Conservation (phyloP, 2,329 filamentous ascomycete genomes). For the Didymella pinodella region DNA sequence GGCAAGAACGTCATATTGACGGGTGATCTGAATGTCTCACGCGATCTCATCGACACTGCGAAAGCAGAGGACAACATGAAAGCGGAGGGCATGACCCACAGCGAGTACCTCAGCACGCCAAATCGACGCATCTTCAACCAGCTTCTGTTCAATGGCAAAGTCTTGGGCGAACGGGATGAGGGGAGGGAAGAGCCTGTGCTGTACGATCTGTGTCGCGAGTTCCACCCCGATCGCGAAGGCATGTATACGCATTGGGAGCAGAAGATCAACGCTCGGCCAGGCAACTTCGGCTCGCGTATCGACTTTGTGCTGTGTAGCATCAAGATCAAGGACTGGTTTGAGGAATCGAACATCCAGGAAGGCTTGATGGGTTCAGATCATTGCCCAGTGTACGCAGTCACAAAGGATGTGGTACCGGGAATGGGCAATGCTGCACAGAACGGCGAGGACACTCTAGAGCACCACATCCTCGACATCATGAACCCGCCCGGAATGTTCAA, state of each 20-base stretch:
- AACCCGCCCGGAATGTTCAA: slow-evolving; percentile 78
- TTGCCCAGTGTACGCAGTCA: slow-evolving; percentile 84
- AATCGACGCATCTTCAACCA: slow-evolving; percentile 84
- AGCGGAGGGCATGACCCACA: slow-evolving; percentile 71
- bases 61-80: slow-evolving; percentile 74
- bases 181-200: slow-evolving; percentile 75
- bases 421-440: slow-evolving; percentile 9
- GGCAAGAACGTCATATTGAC: slow-evolving; percentile 87
- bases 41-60: slow-evolving; percentile 76
- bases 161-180: slow-evolving; percentile 71
- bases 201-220: slow-evolving; percentile 83
- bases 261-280: slow-evolving; percentile 92
- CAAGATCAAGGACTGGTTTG: slow-evolving; percentile 81
- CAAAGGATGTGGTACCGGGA: slow-evolving; percentile 69
- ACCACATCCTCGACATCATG: slow-evolving; percentile 74
- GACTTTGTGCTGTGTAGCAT: slow-evolving; percentile 90
- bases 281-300: slow-evolving; percentile 90
- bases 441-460: slow-evolving; percentile 49
- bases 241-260: slow-evolving; percentile 99
- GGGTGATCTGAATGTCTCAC: slow-evolving; percentile 86
- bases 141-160: slow-evolving; percentile 75
- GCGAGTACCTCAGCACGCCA: slow-evolving; percentile 76
- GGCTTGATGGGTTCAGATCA: slow-evolving; percentile 94
- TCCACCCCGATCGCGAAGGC: slow-evolving; percentile 78
- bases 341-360: slow-evolving; percentile 85